A percentile compares a stretch with the other conserved stretches of the same genome.
phyloP scores from a whole-genome alignment of 352 stramenopile genomes.

The Phytophthora brassicae region DNA sequence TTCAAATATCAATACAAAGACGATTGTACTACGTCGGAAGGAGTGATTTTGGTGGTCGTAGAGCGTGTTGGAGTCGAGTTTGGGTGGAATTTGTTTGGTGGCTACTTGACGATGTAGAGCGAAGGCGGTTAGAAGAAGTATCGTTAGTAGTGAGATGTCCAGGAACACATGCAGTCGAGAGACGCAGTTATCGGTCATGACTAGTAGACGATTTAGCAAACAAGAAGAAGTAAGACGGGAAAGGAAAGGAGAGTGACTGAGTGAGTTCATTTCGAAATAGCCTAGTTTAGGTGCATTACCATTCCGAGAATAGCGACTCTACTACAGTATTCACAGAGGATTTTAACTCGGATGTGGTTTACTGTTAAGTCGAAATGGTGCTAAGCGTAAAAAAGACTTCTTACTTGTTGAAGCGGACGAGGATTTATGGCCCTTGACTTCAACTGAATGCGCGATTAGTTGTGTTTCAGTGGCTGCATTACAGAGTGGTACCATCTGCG shows the following conservation, averaged over 20 bases:
- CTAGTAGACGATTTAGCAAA: background rate
- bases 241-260: too few relatives aligned
- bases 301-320: background rate
- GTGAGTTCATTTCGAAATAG: too few relatives aligned
- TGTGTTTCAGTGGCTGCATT: too few relatives aligned
- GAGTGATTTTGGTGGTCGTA: slow-evolving; percentile 8
- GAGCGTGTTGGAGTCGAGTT: slow-evolving; percentile 3
- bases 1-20: slow-evolving; percentile 2
- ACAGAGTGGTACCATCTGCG: background rate
- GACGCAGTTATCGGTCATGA: slow-evolving; percentile 18
- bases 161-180: slow-evolving; percentile 22
- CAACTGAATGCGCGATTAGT: background rate
- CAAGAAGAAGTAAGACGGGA: background rate
- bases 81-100: background rate
- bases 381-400: too few relatives aligned
- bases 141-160: slow-evolving; percentile 19
- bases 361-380: too few relatives aligned
- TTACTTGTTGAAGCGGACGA: background rate
- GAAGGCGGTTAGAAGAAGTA: slow-evolving; percentile 14
- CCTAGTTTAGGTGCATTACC: too few relatives aligned
- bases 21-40: slow-evolving; percentile 11
- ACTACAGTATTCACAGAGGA: too few relatives aligned
- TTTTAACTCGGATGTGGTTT: too few relatives aligned
- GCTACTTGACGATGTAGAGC: slow-evolving; percentile 6
- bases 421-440: too few relatives aligned